phyloP scores from a whole-genome alignment of 768 basidiomycete species.

The Suillus americanus region DNA sequence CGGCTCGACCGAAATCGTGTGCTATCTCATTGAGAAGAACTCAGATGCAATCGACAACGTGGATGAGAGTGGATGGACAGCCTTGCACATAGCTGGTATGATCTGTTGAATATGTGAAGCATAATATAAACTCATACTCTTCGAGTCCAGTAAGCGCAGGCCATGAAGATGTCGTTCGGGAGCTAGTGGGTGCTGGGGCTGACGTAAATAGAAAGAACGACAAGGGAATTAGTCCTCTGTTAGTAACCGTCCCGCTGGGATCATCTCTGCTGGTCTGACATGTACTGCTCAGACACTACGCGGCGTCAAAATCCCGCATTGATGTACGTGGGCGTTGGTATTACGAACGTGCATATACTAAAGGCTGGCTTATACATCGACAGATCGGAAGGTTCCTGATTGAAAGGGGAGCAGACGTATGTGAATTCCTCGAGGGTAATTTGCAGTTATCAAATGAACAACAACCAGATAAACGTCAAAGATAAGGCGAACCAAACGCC shows the following conservation, averaged over 20 bases:
- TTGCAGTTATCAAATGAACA: conserved; percentile 30
- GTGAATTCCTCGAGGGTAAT: conserved; percentile 37
- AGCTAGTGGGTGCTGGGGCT: conserved; percentile 80
- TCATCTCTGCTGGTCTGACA: neutral
- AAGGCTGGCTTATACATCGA: conserved; percentile 25
- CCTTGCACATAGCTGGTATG: conserved; percentile 77
- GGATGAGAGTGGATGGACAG: conserved; percentile 73
- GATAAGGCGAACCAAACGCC: conserved; percentile 94
- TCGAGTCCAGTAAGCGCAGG: conserved; percentile 71
- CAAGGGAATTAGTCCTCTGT: conserved; percentile 86
- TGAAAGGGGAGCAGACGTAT: conserved; percentile 85
- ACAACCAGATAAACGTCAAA: conserved; percentile 82
- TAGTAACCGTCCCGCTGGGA: conserved; percentile 28
- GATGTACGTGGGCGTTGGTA: conserved; percentile 50
- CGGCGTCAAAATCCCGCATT: conserved; percentile 87
- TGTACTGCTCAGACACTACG: conserved; percentile 68
- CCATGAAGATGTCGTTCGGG: conserved; percentile 68
- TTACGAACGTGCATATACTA: conserved; percentile 20
- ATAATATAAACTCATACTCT: neutral
- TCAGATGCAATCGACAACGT: conserved; percentile 60
- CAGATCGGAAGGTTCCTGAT: conserved; percentile 90
- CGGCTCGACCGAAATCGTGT: conserved; percentile 64
- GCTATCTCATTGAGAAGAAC: conserved; percentile 68
- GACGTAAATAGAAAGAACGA: conserved; percentile 78
- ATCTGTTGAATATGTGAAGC: neutral